phyloP scores from a whole-genome alignment of 768 basidiomycete species.

The Rhodotorula babjevae region DNA sequence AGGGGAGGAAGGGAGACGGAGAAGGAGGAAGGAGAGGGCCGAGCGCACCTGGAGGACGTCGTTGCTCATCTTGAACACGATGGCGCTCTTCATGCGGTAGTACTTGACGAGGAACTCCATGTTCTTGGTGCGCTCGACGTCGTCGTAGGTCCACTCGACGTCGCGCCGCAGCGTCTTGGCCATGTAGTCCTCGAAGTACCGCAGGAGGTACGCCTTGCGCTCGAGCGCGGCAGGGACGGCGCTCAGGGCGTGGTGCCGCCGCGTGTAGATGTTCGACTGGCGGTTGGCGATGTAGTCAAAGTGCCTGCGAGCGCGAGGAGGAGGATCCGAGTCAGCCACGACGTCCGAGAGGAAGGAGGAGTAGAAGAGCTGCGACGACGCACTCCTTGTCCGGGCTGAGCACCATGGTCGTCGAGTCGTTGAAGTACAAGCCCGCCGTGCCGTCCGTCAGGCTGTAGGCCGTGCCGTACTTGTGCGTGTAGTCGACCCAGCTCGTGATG shows the following conservation, averaged over 20 bases:
- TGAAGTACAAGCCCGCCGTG: conserved; percentile 90
- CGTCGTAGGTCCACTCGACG: conserved; percentile 74
- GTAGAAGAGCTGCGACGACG: conserved; percentile 46
- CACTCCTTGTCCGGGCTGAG: conserved; percentile 81
- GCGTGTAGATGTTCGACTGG: conserved; percentile 63
- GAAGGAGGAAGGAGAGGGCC: too few relatives aligned
- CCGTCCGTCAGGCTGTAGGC: conserved; percentile 95
- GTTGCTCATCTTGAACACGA: conserved; percentile 92
- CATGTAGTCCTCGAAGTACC: conserved; percentile 92
- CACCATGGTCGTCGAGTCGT: conserved; percentile 83
- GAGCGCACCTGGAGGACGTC: conserved; percentile 88
- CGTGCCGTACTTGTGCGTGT: conserved; percentile 99
- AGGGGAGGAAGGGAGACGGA: neutral
- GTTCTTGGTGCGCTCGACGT: conserved; percentile 62
- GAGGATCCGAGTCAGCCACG: too few relatives aligned
- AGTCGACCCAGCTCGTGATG: conserved; percentile 98
- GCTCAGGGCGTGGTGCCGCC: conserved; percentile 56
- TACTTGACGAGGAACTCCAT: conserved; percentile 97
- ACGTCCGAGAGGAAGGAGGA: neutral
- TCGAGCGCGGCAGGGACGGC: conserved; percentile 57
- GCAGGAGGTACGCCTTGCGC: conserved; percentile 84
- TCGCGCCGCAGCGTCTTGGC: conserved; percentile 81
- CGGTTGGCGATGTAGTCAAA: conserved; percentile 76
- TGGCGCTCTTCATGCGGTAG: conserved; percentile 91
- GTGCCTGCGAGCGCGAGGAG: conserved; percentile 56